These are phyloP conservation scores for Hypoxylon lenormandii DNA, from an alignment of 495 filamentous ascomycete species.

Conservation along the genomic window DNA sequence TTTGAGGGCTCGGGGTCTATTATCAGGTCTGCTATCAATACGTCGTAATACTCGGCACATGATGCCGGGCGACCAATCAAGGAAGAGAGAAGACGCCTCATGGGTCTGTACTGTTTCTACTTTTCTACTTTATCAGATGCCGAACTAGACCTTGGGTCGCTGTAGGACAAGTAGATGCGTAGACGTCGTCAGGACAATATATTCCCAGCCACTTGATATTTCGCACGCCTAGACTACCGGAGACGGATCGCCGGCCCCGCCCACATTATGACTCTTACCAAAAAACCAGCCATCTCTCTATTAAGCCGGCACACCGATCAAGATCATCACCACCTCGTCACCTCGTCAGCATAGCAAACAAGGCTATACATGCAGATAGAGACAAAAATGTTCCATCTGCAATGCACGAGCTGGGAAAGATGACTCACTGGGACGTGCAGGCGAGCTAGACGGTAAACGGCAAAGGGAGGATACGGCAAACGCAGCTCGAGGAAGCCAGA, in stretches of 20 bases:
- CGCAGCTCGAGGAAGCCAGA: slow-evolving; percentile 34
- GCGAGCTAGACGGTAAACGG: slow-evolving; percentile 17
- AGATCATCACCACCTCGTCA: slow-evolving; percentile 15
- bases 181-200: slow-evolving; percentile 12
- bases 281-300: slow-evolving; percentile 10
- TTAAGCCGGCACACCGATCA: slow-evolving; percentile 23
- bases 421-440: slow-evolving; percentile 40
- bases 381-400: slow-evolving; percentile 7
- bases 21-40: slow-evolving; percentile 2
- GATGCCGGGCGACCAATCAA: slow-evolving; percentile 27
- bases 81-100: neutral
- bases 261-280: slow-evolving; percentile 19
- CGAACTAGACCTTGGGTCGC: slow-evolving; percentile 10
- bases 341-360: neutral
- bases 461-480: neutral
- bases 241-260: slow-evolving; percentile 27
- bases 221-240: neutral
- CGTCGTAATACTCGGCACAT: slow-evolving; percentile 21
- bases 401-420: slow-evolving; percentile 36
- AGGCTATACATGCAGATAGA: neutral
- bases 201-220: slow-evolving; percentile 45
- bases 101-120: neutral
- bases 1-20: slow-evolving; percentile 2
- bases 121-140: slow-evolving; percentile 11
- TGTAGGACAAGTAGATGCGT: slow-evolving; percentile 16